Percentiles rank a stretch among this genome's conserved stretches.
These are phyloP conservation scores for Ogataea corticis DNA, from an alignment of 805 yeast species.

Conservation along the genomic window DNA sequence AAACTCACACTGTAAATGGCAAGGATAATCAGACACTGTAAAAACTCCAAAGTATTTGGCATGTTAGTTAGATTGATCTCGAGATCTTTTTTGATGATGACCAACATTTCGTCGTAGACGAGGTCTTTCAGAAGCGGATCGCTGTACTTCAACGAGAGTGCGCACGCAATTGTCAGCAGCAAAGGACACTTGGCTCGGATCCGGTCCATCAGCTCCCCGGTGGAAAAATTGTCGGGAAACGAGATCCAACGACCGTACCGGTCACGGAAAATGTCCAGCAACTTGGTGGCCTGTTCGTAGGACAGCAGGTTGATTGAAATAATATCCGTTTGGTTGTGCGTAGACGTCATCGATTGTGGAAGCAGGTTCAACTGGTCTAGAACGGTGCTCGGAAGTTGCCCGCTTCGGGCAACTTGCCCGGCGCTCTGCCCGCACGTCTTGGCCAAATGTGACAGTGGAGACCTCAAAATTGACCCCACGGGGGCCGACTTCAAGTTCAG, in stretches of 20 bases:
- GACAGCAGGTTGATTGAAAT: constrained; percentile 51
- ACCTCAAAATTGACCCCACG: constrained; percentile 35
- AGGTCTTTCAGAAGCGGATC: constrained; percentile 38
- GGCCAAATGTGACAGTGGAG: constrained; percentile 46
- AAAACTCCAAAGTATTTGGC: constrained; percentile 53
- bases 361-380: constrained; percentile 13
- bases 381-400: constrained; percentile 25
- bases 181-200: constrained; percentile 57
- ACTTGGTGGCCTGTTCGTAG: constrained; percentile 45
- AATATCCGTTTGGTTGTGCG: constrained; percentile 40
- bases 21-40: constrained; percentile 67
- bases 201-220: constrained; percentile 48
- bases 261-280: constrained; percentile 59
- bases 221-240: constrained; percentile 54
- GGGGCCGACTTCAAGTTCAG: constrained; percentile 18
- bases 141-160: constrained; percentile 57
- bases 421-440: constrained; percentile 31
- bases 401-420: constrained; percentile 35
- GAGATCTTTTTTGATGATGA: constrained; percentile 51
- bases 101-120: constrained; percentile 45
- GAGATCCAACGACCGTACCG: constrained; percentile 80
- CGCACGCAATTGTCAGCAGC: constrained; percentile 65
- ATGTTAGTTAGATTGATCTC: constrained; percentile 42
- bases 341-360: constrained; percentile 9
- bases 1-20: constrained; percentile 66